phyloP scores from a whole-genome alignment of 179 eudicot species.

The Vitellaria paradoxa region DNA sequence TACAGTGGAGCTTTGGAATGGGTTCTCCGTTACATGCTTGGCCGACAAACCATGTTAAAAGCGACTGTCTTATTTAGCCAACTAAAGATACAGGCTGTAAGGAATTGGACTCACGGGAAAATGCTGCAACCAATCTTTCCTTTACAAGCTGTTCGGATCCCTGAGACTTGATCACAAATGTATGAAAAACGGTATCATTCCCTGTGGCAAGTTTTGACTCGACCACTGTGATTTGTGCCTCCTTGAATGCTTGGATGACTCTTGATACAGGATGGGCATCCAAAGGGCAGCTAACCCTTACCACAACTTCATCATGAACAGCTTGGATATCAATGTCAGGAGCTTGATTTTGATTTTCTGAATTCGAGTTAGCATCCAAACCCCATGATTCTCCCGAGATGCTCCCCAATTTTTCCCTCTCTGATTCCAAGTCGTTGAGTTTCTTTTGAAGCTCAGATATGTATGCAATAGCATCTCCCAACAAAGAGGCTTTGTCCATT shows the following conservation, averaged over 20 bases:
- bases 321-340: slow-evolving; percentile 39
- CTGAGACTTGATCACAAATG: slow-evolving; percentile 57
- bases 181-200: slow-evolving; percentile 65
- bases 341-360: slow-evolving; percentile 22
- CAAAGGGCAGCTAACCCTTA: slow-evolving; percentile 52
- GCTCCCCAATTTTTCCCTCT: slow-evolving; percentile 38
- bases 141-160: slow-evolving; percentile 55
- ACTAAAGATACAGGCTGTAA: slow-evolving; percentile 10
- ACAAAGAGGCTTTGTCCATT: slow-evolving; percentile 93
- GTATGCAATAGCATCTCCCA: slow-evolving; percentile 86
- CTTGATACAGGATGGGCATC: slow-evolving; percentile 62
- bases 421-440: slow-evolving; percentile 64
- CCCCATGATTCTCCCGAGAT: slow-evolving; percentile 34
- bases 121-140: slow-evolving; percentile 61
- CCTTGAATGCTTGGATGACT: slow-evolving; percentile 52
- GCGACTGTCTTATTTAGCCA: slow-evolving; percentile 5
- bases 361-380: slow-evolving; percentile 23
- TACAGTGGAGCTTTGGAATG: slow-evolving; percentile 10
- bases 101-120: slow-evolving; percentile 44
- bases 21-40: slow-evolving; percentile 10
- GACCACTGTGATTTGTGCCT: slow-evolving; percentile 38
- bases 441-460: slow-evolving; percentile 87
- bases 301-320: slow-evolving; percentile 43
- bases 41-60: slow-evolving; percentile 24
- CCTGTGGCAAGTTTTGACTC: slow-evolving; percentile 61